phyloP scores from a whole-genome alignment of 148 eudicot species.

The Diospyros lotus region DNA sequence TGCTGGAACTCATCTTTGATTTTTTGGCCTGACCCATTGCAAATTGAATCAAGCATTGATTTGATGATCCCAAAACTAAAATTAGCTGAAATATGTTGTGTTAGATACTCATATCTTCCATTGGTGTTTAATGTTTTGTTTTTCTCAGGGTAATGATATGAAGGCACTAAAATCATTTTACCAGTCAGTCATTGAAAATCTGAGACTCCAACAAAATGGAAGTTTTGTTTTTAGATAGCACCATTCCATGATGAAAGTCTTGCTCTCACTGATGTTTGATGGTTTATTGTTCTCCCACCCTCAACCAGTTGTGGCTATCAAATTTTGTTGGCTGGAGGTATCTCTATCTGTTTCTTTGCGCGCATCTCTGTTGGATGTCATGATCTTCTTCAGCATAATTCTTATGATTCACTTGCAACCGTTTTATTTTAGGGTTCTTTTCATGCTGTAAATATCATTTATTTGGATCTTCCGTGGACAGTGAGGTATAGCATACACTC shows the following conservation, averaged over 20 bases:
- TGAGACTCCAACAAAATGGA: conserved; percentile 86
- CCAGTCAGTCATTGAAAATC: conserved; percentile 62
- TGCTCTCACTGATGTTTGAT: conserved; percentile 14
- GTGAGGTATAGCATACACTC: conserved; percentile 32
- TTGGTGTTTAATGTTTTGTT: conserved; percentile 10
- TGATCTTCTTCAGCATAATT: not conserved
- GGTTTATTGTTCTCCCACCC: conserved; percentile 19
- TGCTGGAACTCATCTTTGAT: not conserved
- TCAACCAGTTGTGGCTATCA: conserved; percentile 11
- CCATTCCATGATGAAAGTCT: conserved; percentile 4
- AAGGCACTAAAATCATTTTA: conserved; percentile 75
- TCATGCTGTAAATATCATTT: conserved; percentile 41
- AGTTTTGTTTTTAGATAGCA: conserved; percentile 96
- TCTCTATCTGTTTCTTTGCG: conserved; percentile 1
- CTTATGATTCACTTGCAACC: conserved; percentile 2
- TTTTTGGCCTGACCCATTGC: not conserved
- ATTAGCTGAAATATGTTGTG: not conserved
- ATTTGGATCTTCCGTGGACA: conserved; percentile 27
- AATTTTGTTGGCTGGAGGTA: conserved; percentile 47
- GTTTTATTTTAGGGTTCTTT: conserved; percentile 38
- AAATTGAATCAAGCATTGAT: not conserved
- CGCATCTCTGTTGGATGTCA: not conserved
- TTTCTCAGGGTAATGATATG: conserved; percentile 66
- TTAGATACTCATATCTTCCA: not conserved
- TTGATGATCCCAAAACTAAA: not conserved